A percentile compares a stretch with the other conserved stretches of the same genome.
phyloP scores from a whole-genome alignment of 2,329 filamentous ascomycete genomes.

The Colletotrichum viniferum region DNA sequence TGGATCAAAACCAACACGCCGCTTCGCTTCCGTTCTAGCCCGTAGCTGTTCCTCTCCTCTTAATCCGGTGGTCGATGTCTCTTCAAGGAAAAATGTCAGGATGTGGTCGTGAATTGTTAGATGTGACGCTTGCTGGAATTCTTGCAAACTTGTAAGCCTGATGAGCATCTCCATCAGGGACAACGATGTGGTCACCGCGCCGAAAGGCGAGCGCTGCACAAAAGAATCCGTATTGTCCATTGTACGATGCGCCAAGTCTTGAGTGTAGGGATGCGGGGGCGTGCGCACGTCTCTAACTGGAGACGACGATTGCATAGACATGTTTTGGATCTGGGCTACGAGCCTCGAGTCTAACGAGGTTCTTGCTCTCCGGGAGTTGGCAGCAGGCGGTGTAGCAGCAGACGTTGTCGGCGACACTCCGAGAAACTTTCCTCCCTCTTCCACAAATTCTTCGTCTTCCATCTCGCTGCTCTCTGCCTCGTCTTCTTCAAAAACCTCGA shows the following conservation, averaged over 20 bases:
- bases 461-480: slow-evolving; percentile 37
- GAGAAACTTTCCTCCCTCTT: slow-evolving; percentile 17
- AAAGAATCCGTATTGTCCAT: slow-evolving; percentile 30
- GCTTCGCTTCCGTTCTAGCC: slow-evolving; percentile 50
- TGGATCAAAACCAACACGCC: slow-evolving; percentile 60
- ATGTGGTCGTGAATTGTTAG: slow-evolving; percentile 90
- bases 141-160: slow-evolving; percentile 83
- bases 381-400: neutral
- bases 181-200: slow-evolving; percentile 57
- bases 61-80: slow-evolving; percentile 58
- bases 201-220: slow-evolving; percentile 51
- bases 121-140: slow-evolving; percentile 89
- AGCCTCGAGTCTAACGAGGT: slow-evolving; percentile 41
- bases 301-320: slow-evolving; percentile 36
- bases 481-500: slow-evolving; percentile 78
- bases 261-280: neutral
- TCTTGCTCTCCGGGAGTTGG: slow-evolving; percentile 17
- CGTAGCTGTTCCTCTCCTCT: slow-evolving; percentile 48
- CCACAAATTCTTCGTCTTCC: slow-evolving; percentile 45
- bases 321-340: slow-evolving; percentile 43
- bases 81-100: slow-evolving; percentile 82
- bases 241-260: slow-evolving; percentile 13
- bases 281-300: neutral
- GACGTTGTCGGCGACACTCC: neutral
- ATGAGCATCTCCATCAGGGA: slow-evolving; percentile 90